phyloP scores from a whole-genome alignment of 305 asterid species.

The Fraxinus velutina region DNA sequence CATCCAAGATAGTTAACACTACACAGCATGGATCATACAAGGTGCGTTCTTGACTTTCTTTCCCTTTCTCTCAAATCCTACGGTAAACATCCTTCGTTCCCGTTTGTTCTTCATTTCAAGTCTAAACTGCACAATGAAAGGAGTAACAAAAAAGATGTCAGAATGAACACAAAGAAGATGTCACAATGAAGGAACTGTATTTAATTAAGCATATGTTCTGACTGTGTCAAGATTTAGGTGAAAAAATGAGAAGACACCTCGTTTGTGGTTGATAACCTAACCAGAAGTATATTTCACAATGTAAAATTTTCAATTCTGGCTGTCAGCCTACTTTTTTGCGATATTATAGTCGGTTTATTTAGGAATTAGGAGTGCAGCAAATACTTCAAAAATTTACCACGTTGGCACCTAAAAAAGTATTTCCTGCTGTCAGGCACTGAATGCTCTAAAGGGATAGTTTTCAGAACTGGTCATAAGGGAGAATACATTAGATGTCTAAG shows the following conservation, averaged over 20 bases:
- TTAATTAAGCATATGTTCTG: background rate
- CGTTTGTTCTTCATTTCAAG: conserved; percentile 1
- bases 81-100: conserved; percentile 23
- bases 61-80: conserved; percentile 20
- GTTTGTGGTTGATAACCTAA: background rate
- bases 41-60: conserved; percentile 99
- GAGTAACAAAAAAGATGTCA: background rate
- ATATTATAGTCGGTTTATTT: background rate
- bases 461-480: background rate
- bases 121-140: conserved; percentile 18
- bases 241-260: background rate
- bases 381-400: background rate
- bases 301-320: background rate
- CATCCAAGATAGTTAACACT: conserved; percentile 21
- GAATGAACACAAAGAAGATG: background rate
- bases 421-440: background rate
- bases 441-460: background rate
- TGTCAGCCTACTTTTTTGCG: background rate
- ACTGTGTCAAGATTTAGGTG: background rate
- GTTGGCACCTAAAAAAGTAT: background rate
- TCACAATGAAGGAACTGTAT: background rate
- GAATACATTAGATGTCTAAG: background rate
- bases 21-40: conserved; percentile 16
- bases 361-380: background rate
- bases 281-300: background rate